Conservation (phyloP, 371 early-diverging fungal genomes). For the Chytridium lagenaria region DNA sequence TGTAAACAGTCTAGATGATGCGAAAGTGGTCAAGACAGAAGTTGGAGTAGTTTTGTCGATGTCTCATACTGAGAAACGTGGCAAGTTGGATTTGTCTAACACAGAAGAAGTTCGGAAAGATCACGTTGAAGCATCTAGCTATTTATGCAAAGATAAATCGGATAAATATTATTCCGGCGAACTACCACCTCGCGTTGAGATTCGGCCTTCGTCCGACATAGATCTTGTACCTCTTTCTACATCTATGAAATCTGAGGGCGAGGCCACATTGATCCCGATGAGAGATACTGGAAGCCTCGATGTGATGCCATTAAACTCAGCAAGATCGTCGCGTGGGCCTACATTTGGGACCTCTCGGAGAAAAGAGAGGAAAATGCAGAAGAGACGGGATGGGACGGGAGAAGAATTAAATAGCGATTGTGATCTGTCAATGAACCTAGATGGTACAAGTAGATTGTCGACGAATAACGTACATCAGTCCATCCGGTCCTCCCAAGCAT, state of each 20-base stretch:
- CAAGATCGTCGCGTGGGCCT: background rate
- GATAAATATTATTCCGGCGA: too few relatives aligned
- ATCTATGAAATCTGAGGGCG: background rate
- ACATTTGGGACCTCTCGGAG: slow-evolving; percentile 2
- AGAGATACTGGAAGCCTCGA: background rate
- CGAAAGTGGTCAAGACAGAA: too few relatives aligned
- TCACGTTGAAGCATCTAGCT: too few relatives aligned
- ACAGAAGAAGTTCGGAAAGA: background rate
- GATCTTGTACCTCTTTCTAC: background rate
- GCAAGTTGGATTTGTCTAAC: background rate
- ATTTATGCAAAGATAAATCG: too few relatives aligned
- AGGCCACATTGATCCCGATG: background rate
- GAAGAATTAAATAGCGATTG: too few relatives aligned
- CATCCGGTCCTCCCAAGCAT: background rate
- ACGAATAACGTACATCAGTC: background rate
- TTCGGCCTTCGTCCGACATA: background rate
- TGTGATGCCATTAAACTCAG: background rate
- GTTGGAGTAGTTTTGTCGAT: background rate
- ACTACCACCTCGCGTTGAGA: background rate
- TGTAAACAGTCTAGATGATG: background rate
- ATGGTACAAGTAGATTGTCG: too few relatives aligned
- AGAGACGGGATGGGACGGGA: background rate
- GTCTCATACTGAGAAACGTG: background rate
- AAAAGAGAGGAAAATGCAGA: background rate
- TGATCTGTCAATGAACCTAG: too few relatives aligned